phyloP scores from a whole-genome alignment of 2,329 filamentous ascomycete species.

The Helicocarpus griseus region DNA sequence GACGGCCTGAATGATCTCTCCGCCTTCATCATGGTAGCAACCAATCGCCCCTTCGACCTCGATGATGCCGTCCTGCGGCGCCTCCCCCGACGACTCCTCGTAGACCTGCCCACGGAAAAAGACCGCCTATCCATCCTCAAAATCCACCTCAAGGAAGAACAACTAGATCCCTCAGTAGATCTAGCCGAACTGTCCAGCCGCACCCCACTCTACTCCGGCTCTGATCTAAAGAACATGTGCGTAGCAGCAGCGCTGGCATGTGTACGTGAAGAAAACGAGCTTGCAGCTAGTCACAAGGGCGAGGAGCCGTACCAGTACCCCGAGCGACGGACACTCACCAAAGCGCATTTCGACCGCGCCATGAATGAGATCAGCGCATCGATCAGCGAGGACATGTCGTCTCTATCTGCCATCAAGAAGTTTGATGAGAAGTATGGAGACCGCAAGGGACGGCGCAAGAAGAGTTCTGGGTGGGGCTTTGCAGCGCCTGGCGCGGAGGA shows the following conservation, averaged over 20 bases:
- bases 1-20: conserved; percentile 76
- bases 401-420: conserved; percentile 74
- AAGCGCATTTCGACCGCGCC: conserved; percentile 72
- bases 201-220: conserved; percentile 43
- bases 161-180: conserved; percentile 32
- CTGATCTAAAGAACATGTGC: conserved; percentile 43
- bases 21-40: conserved; percentile 97
- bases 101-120: conserved; percentile 39
- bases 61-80: conserved; percentile 52
- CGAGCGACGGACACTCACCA: conserved; percentile 54
- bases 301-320: conserved; percentile 51
- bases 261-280: conserved; percentile 38
- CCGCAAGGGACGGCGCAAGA: conserved; percentile 56
- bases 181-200: conserved; percentile 34
- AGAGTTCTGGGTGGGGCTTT: conserved; percentile 45
- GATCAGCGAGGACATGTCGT: conserved; percentile 88
- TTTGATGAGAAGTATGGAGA: conserved; percentile 96
- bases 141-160: conserved; percentile 41
- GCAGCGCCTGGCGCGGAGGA: conserved; percentile 6
- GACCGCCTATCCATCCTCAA: conserved; percentile 40
- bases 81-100: conserved; percentile 39
- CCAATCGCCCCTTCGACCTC: conserved; percentile 88
- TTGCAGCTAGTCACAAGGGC: conserved; percentile 26
- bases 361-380: conserved; percentile 83
- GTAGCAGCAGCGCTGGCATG: conserved; percentile 42